A percentile compares a stretch with the other conserved stretches of the same genome.
Conservation (phyloP, 768 basidiomycete genomes). For the Gloeophyllum trabeum region DNA sequence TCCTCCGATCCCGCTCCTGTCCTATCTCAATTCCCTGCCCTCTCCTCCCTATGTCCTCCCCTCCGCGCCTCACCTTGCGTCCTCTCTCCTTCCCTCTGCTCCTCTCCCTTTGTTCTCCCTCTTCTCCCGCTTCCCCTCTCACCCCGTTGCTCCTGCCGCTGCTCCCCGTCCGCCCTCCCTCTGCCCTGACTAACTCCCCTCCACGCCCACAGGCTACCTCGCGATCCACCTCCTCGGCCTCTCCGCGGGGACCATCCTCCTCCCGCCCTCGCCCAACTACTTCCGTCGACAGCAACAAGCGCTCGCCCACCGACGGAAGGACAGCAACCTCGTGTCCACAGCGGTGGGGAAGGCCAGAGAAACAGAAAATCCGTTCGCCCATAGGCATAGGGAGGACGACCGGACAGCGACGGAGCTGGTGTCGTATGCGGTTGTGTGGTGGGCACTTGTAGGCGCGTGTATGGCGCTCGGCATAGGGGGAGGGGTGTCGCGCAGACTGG, state of each 20-base stretch:
- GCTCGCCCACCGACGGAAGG: conserved; percentile 8
- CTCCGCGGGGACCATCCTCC: conserved; percentile 66
- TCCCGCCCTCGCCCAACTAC: conserved; percentile 69
- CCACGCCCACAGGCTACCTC: conserved; percentile 89
- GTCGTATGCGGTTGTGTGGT: conserved; percentile 74
- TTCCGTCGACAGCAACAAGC: conserved; percentile 27
- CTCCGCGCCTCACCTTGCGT: too few species aligned
- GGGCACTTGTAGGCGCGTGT: conserved; percentile 38
- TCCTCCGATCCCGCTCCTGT: too few species aligned
- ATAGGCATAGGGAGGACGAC: conserved; percentile 52
- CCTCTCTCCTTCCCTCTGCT: too few species aligned
- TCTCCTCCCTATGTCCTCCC: too few species aligned
- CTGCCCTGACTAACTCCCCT: too few species aligned
- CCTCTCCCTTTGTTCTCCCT: too few species aligned
- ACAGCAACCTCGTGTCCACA: background rate
- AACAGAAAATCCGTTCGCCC: too few species aligned
- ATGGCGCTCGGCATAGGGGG: conserved; percentile 21
- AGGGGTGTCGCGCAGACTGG: conserved; percentile 50
- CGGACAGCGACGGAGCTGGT: conserved; percentile 70
- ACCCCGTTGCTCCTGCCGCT: too few species aligned
- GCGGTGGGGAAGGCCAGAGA: too few species aligned
- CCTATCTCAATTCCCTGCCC: too few species aligned
- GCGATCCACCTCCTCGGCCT: conserved; percentile 83
- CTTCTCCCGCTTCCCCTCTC: too few species aligned
- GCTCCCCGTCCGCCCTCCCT: too few species aligned